Evolutionary conservation across 2,329 filamentous ascomycete species (phyloP).

Genomic region (Botrytis sinoallii): DNA sequence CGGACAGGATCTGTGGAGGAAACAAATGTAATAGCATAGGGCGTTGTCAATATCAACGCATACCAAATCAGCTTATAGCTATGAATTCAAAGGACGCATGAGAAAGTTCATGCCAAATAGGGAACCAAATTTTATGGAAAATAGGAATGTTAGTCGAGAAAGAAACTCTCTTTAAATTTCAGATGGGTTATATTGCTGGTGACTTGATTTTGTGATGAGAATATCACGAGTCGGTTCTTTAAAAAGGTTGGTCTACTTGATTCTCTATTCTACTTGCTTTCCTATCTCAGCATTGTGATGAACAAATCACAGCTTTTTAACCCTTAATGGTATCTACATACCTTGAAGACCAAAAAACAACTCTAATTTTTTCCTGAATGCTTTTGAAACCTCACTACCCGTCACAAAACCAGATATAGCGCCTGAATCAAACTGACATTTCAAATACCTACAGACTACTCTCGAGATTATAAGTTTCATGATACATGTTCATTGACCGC

Average conservation of each 20-base stretch:
- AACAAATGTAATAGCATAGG: constrained; percentile 14
- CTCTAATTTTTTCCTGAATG: constrained; percentile 20
- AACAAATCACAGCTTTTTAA: constrained; percentile 21
- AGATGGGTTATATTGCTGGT: neutral
- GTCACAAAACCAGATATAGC: neutral
- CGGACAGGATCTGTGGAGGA: constrained; percentile 14
- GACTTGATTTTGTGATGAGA: constrained; percentile 16
- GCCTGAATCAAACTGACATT: neutral
- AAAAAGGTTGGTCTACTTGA: constrained; percentile 8
- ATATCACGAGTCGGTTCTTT: neutral
- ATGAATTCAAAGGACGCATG: constrained; percentile 12
- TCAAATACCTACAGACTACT: neutral
- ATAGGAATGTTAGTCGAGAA: constrained; percentile 13
- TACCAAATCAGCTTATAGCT: constrained; percentile 10
- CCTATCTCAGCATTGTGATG: constrained; percentile 2
- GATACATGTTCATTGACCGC: neutral
- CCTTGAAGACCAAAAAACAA: constrained; percentile 21
- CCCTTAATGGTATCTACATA: constrained; percentile 17
- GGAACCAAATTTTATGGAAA: constrained; percentile 11
- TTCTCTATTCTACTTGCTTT: neutral
- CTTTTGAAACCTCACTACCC: neutral
- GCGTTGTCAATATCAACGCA: constrained; percentile 17
- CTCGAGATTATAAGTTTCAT: neutral
- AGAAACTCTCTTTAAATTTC: constrained; percentile 10
- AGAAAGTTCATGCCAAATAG: constrained; percentile 12